Percentiles rank a stretch among this genome's conserved stretches.
phyloP scores from a whole-genome alignment of 2,329 filamentous ascomycete species.

The Thermomyces lanuginosus region DNA sequence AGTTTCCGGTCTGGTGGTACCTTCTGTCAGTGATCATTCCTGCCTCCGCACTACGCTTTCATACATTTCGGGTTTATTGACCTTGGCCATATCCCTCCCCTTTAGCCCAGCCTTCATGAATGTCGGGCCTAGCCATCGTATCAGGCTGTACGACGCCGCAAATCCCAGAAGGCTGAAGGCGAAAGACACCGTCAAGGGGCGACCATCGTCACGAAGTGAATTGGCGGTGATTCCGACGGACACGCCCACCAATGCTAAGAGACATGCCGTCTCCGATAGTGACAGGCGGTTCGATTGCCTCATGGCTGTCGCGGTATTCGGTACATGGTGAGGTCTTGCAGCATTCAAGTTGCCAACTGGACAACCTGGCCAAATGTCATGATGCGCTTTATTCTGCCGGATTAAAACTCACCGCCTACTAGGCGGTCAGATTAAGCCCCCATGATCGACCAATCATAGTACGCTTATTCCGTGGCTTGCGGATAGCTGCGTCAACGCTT shows the following conservation, averaged over 20 bases:
- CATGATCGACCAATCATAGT: slow-evolving; percentile 4
- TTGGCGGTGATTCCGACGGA: slow-evolving; percentile 59
- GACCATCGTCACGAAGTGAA: slow-evolving; percentile 69
- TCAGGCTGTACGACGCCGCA: slow-evolving; percentile 63
- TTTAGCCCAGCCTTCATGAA: slow-evolving; percentile 82
- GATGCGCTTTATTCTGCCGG: slow-evolving; percentile 8
- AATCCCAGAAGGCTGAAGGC: slow-evolving; percentile 79
- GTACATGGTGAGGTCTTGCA: too few species aligned
- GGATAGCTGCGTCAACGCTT: slow-evolving; percentile 1
- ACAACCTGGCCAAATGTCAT: too few species aligned
- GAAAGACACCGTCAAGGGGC: slow-evolving; percentile 74
- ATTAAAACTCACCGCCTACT: slow-evolving; percentile 13
- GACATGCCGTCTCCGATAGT: slow-evolving; percentile 38
- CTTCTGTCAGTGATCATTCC: not conserved
- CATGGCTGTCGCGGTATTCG: too few species aligned
- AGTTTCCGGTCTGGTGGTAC: slow-evolving; percentile 53
- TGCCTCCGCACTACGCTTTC: slow-evolving; percentile 10
- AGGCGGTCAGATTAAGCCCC: slow-evolving; percentile 8
- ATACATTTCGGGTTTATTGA: slow-evolving; percentile 57
- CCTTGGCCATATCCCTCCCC: slow-evolving; percentile 74
- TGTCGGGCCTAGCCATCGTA: slow-evolving; percentile 79
- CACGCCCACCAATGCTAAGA: slow-evolving; percentile 48
- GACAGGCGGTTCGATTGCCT: slow-evolving; percentile 25
- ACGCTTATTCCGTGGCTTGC: slow-evolving; percentile 4
- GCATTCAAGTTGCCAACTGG: too few species aligned